Evolutionary conservation across 805 yeast genomes (phyloP).

Genomic region (Ogataea sp.): DNA sequence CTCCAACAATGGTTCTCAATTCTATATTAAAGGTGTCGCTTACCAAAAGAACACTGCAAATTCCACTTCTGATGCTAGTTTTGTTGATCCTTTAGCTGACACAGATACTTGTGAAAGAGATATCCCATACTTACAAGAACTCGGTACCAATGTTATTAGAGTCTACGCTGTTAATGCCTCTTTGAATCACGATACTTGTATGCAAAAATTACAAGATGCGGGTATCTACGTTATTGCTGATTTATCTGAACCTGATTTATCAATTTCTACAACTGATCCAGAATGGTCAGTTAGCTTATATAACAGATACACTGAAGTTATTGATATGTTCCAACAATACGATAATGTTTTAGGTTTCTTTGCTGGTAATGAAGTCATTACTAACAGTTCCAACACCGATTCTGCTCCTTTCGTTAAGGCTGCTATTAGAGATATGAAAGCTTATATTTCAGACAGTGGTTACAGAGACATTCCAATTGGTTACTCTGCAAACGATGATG

Average conservation of each 20-base stretch:
- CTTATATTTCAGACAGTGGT: constrained; percentile 55
- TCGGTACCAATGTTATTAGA: constrained; percentile 72
- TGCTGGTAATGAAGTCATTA: constrained; percentile 96
- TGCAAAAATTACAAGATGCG: constrained; percentile 65
- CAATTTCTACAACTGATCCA: constrained; percentile 74
- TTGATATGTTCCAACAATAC: constrained; percentile 73
- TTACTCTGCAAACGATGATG: constrained; percentile 86
- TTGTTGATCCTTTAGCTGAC: constrained; percentile 75
- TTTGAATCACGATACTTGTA: constrained; percentile 67
- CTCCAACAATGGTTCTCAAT: constrained; percentile 66
- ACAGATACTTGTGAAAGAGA: constrained; percentile 67
- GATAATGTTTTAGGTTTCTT: constrained; percentile 85
- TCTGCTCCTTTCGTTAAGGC: constrained; percentile 96
- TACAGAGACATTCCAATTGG: constrained; percentile 89
- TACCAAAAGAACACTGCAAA: constrained; percentile 66
- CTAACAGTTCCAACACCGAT: constrained; percentile 72
- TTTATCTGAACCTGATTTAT: constrained; percentile 73
- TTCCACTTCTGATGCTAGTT: constrained; percentile 22
- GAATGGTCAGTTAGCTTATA: constrained; percentile 66
- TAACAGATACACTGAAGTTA: constrained; percentile 71
- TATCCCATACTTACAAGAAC: constrained; percentile 60
- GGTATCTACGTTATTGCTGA: constrained; percentile 92
- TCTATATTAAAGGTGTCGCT: constrained; percentile 82
- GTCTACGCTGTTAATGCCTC: constrained; percentile 80
- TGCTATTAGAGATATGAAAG: constrained; percentile 82